Evolutionary conservation across 2,329 filamentous ascomycete genomes (phyloP).

Genomic region (Pseudogymnoascus sp.): DNA sequence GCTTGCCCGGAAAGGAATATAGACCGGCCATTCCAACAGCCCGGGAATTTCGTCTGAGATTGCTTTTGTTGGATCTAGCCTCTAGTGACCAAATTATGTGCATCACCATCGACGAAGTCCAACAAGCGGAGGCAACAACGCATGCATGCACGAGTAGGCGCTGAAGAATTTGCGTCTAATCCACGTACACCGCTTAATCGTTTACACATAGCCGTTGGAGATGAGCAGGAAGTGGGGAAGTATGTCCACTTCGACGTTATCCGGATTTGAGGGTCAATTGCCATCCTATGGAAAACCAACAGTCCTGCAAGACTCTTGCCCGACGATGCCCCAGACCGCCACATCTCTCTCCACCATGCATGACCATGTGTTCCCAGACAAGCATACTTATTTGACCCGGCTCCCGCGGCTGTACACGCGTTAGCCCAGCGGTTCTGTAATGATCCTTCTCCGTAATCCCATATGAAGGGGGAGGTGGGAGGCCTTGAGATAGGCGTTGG

Average conservation of each 20-base stretch:
- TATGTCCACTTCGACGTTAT: neutral
- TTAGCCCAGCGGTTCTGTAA: constrained; percentile 7
- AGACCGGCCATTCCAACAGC: constrained; percentile 2
- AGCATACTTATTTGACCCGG: neutral
- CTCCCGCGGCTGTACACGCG: constrained; percentile 3
- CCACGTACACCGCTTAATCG: neutral
- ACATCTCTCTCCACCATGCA: constrained; percentile 2
- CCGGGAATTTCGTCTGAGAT: neutral
- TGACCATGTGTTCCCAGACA: constrained; percentile 4
- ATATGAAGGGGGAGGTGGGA: neutral
- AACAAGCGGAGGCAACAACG: neutral
- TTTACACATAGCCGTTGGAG: neutral
- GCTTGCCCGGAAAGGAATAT: constrained; percentile 1
- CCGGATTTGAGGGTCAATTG: constrained; percentile 4
- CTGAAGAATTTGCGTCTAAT: constrained; percentile 4
- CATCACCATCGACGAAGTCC: neutral
- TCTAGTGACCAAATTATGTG: neutral
- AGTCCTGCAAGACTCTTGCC: constrained; percentile 1
- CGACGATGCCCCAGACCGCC: constrained; percentile 1
- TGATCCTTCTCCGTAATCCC: constrained; percentile 2
- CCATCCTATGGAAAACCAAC: constrained; percentile 3
- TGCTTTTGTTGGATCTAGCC: constrained; percentile 5
- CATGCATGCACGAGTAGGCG: neutral
- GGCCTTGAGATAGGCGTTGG: neutral
- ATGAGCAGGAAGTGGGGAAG: neutral